Conservation (phyloP, 768 basidiomycete species). For the Tulasnella sp. region DNA sequence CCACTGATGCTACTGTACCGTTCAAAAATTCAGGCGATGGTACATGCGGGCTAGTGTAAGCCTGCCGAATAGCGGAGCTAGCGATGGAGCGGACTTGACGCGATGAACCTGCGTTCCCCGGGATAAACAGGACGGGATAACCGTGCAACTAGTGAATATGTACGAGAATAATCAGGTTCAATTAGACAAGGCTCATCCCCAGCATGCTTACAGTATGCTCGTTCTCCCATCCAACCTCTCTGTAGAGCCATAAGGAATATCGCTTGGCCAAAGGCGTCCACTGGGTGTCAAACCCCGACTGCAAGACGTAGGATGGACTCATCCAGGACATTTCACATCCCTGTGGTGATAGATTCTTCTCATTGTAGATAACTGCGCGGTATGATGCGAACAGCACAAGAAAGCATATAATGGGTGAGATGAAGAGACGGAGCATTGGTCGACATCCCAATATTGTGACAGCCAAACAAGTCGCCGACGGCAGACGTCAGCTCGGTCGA, state of each 20-base stretch:
- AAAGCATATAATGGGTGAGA: not conserved
- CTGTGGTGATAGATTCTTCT: conserved; percentile 46
- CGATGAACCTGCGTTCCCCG: conserved; percentile 93
- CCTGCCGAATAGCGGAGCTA: conserved; percentile 77
- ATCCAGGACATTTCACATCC: conserved; percentile 97
- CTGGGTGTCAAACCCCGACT: conserved; percentile 49
- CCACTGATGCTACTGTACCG: conserved; percentile 44
- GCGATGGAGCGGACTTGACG: conserved; percentile 92
- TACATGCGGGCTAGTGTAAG: conserved; percentile 48
- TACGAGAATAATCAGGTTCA: not conserved
- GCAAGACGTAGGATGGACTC: conserved; percentile 78
- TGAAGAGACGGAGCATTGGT: not conserved
- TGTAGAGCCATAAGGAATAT: conserved; percentile 84
- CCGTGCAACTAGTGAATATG: conserved; percentile 31
- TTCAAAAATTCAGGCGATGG: conserved; percentile 43
- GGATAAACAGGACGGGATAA: conserved; percentile 88
- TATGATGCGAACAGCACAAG: not conserved
- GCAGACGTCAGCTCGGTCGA: no score
- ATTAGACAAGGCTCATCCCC: not conserved
- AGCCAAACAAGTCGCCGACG: no score
- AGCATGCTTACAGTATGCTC: conserved; percentile 36
- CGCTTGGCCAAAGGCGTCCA: conserved; percentile 63
- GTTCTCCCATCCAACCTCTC: conserved; percentile 76
- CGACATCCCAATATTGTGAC: not conserved
- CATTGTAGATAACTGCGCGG: conserved; percentile 7